phyloP scores from a whole-genome alignment of 1,284 basidiomycete genomes.

The Cutaneotrichosporon dermatis region DNA sequence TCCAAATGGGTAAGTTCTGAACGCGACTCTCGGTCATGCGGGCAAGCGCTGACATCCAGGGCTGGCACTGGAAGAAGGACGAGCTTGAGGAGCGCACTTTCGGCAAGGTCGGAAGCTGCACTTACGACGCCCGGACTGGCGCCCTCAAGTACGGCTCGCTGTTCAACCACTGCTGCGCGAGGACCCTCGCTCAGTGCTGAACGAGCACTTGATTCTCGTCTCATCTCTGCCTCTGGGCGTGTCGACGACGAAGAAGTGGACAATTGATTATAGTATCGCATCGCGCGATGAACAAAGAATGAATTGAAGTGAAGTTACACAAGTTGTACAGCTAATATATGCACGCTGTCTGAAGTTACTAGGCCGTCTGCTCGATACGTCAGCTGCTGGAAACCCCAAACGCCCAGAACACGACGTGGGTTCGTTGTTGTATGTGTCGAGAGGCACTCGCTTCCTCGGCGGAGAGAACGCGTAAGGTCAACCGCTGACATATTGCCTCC shows the following conservation, averaged over 20 bases:
- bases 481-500: too few species aligned
- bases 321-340: too few species aligned
- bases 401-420: too few species aligned
- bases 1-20: not conserved
- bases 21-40: not conserved
- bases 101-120: not conserved
- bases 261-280: not conserved
- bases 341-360: too few species aligned
- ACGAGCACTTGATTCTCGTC: not conserved
- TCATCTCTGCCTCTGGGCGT: not conserved
- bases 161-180: not conserved
- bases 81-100: not conserved
- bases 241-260: not conserved
- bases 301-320: too few species aligned
- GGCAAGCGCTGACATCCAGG: not conserved
- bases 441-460: too few species aligned
- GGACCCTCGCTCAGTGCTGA: not conserved
- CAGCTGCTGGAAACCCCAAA: too few species aligned
- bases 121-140: not conserved
- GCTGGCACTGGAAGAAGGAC: slow-evolving; percentile 1
- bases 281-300: too few species aligned
- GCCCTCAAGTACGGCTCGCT: not conserved
- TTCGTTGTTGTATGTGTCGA: too few species aligned
- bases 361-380: too few species aligned
- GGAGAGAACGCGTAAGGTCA: too few species aligned